phyloP scores from a whole-genome alignment of 2,329 filamentous ascomycete genomes.

The Verticillium nubilum region DNA sequence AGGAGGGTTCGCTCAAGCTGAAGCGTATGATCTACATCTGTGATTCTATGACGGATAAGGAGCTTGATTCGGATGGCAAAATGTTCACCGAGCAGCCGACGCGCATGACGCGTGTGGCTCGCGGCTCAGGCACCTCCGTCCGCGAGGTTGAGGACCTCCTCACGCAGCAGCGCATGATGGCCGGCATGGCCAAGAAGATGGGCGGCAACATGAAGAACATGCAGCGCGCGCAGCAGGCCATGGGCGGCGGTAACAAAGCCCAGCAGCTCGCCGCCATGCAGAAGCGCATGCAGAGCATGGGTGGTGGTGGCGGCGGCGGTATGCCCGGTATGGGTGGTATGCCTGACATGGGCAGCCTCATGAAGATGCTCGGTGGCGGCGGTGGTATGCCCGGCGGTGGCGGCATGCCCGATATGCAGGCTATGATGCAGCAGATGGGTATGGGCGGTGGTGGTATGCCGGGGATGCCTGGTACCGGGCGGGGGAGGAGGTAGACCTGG shows the following conservation, averaged over 20 bases:
- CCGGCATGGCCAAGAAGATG: conserved; percentile 98
- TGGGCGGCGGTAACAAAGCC: conserved; percentile 85
- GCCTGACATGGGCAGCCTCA: conserved; percentile 79
- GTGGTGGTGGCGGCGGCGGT: conserved; percentile 60
- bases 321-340: conserved; percentile 55
- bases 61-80: conserved; percentile 93
- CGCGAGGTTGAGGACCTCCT: conserved; percentile 91
- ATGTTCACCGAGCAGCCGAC: conserved; percentile 89
- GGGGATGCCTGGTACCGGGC: conserved; percentile 1
- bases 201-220: conserved; percentile 97
- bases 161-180: conserved; percentile 99
- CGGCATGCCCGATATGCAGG: conserved; percentile 71
- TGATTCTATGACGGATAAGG: conserved; percentile 95
- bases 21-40: conserved; percentile 99
- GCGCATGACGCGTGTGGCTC: conserved; percentile 86
- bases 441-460: conserved; percentile 40
- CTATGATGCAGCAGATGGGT: conserved; percentile 71
- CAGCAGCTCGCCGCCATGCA: conserved; percentile 97
- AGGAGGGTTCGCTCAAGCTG: conserved; percentile 87
- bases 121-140: conserved; percentile 85
- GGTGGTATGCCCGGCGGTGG: conserved; percentile 50
- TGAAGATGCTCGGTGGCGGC: conserved; percentile 83
- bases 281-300: conserved; percentile 90
- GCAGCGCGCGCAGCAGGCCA: conserved; percentile 84
- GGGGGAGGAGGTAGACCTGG: not conserved